phyloP scores from a whole-genome alignment of 2,329 filamentous ascomycete species.

The Parafenestella ontariensis region DNA sequence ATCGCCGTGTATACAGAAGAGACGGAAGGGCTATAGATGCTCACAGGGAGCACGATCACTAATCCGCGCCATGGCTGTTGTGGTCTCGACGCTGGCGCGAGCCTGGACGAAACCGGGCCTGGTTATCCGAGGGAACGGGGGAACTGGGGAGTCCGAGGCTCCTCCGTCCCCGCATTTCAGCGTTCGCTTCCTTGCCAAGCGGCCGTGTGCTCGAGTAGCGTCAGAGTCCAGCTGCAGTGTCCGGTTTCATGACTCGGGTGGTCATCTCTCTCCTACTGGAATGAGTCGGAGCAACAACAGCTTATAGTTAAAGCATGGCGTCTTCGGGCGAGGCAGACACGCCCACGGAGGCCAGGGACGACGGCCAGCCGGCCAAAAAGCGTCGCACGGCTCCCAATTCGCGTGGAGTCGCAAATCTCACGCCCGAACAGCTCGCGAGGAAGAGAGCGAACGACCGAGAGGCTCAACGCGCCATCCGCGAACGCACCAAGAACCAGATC shows the following conservation, averaged over 20 bases:
- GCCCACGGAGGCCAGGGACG: conserved; percentile 24
- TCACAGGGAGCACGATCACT: background rate
- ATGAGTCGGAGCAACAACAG: conserved; percentile 18
- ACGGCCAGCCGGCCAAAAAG: conserved; percentile 37
- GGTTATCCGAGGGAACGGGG: background rate
- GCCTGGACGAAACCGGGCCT: background rate
- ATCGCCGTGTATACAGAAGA: background rate
- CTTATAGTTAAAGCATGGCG: conserved; percentile 29
- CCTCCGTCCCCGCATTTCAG: no score
- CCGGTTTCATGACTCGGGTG: conserved; percentile 16
- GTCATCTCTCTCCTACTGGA: conserved; percentile 8
- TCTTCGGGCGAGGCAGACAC: conserved; percentile 30
- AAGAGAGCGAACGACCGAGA: conserved; percentile 92
- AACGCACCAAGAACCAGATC: conserved; percentile 82
- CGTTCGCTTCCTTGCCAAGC: conserved; percentile 2
- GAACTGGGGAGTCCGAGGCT: background rate
- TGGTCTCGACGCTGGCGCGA: background rate
- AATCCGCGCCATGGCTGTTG: background rate
- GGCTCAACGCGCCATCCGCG: conserved; percentile 82
- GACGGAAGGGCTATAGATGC: background rate
- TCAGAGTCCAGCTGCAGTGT: conserved; percentile 1
- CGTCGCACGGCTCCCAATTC: conserved; percentile 54
- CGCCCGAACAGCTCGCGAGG: conserved; percentile 84
- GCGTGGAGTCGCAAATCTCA: conserved; percentile 84
- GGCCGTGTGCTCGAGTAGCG: background rate